These are phyloP conservation scores for Spathaspora girioi DNA, from an alignment of 805 yeast species.

Conservation along the genomic window DNA sequence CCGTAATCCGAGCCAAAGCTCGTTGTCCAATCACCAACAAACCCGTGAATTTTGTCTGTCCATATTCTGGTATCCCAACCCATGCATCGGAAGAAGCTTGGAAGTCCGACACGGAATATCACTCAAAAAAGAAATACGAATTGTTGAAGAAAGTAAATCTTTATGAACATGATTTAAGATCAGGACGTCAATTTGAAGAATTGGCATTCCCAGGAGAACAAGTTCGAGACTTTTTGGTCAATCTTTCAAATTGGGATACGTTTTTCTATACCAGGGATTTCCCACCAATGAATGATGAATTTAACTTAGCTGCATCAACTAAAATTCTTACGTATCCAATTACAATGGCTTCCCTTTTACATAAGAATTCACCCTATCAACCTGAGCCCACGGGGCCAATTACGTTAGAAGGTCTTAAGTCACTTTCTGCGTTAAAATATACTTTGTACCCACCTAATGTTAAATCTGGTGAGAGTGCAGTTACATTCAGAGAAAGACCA, in stretches of 20 bases:
- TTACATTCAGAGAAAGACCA: conserved; percentile 76
- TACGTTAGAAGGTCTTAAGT: conserved; percentile 88
- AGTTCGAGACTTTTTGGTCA: conserved; percentile 69
- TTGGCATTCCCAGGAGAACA: conserved; percentile 87
- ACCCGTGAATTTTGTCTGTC: conserved; percentile 83
- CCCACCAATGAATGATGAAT: conserved; percentile 95
- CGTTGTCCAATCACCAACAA: conserved; percentile 85
- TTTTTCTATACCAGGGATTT: conserved; percentile 90
- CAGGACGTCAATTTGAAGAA: conserved; percentile 93
- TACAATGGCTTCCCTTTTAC: conserved; percentile 80
- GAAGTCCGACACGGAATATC: conserved; percentile 76
- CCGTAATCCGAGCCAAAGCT: conserved; percentile 81
- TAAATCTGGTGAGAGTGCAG: conserved; percentile 44
- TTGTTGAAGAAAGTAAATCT: conserved; percentile 81
- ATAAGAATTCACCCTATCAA: conserved; percentile 81
- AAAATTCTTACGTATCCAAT: conserved; percentile 91
- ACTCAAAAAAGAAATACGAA: conserved; percentile 61
- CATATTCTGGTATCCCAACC: conserved; percentile 93
- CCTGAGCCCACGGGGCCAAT: conserved; percentile 82
- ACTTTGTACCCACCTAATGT: conserved; percentile 69
- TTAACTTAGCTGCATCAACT: conserved; percentile 91
- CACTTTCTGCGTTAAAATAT: conserved; percentile 88
- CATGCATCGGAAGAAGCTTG: conserved; percentile 90
- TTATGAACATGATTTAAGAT: conserved; percentile 91
- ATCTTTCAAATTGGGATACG: conserved; percentile 86